A percentile compares a stretch with the other conserved stretches of the same genome.
Evolutionary conservation across 1,284 basidiomycete species (phyloP).

Genomic region (Kwoniella shivajii): DNA sequence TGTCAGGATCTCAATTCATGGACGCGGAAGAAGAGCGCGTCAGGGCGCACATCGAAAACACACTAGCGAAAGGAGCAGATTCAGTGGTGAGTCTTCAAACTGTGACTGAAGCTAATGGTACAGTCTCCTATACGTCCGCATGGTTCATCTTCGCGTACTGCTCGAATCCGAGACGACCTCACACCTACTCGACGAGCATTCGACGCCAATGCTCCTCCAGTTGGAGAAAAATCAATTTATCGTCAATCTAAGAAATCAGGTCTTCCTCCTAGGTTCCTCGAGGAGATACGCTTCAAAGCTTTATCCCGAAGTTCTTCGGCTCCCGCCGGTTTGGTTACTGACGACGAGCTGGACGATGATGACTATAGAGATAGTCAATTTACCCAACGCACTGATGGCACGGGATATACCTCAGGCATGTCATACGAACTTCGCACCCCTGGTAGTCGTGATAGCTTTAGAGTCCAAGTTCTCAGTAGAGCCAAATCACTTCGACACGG

Average conservation of each 20-base stretch:
- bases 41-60: constrained; percentile 78
- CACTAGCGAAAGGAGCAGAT: constrained; percentile 71
- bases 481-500: constrained; percentile 26
- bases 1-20: constrained; percentile 76
- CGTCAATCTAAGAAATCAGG: constrained; percentile 36
- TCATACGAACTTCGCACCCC: constrained; percentile 48
- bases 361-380: constrained; percentile 32
- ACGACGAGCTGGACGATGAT: constrained; percentile 48
- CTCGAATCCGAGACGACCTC: constrained; percentile 33
- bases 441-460: constrained; percentile 26
- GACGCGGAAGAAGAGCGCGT: constrained; percentile 87
- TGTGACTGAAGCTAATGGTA: background rate
- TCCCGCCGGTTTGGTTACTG: constrained; percentile 18
- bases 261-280: constrained; percentile 49
- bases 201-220: constrained; percentile 37
- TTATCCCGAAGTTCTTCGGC: constrained; percentile 43
- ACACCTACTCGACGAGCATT: constrained; percentile 22
- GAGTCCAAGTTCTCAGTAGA: constrained; percentile 24
- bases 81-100: constrained; percentile 33
- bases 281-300: constrained; percentile 47
- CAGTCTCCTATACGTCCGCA: constrained; percentile 28
- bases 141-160: constrained; percentile 26
- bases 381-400: constrained; percentile 15
- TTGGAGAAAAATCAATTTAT: constrained; percentile 48
- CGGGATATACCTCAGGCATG: constrained; percentile 59